Conservation (phyloP, 768 basidiomycete genomes). For the Cubamyces lactineus region DNA sequence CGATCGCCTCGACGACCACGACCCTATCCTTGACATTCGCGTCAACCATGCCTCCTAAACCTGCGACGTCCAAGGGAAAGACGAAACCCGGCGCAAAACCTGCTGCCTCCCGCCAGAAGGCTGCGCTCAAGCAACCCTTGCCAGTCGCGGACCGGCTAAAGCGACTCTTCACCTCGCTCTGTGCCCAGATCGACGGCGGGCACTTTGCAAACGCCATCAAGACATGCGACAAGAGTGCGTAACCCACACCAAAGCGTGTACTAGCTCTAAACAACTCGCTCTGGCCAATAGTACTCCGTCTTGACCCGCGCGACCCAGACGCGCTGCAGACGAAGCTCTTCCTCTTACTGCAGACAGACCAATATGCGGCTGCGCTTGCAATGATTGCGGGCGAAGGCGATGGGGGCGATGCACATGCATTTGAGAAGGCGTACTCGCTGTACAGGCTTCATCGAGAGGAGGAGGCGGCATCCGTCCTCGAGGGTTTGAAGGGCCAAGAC, state of each 20-base stretch:
- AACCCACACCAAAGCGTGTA: slow-evolving; percentile 25
- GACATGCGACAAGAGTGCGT: slow-evolving; percentile 90
- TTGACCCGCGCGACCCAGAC: slow-evolving; percentile 69
- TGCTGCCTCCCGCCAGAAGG: slow-evolving; percentile 9
- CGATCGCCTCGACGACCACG: background rate
- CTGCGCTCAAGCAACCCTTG: slow-evolving; percentile 34
- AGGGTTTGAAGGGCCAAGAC: slow-evolving; percentile 46
- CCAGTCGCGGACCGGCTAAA: slow-evolving; percentile 45
- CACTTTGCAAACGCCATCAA: slow-evolving; percentile 84
- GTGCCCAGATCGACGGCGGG: slow-evolving; percentile 89
- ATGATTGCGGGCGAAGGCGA: slow-evolving; percentile 35
- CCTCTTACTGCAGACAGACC: slow-evolving; percentile 84
- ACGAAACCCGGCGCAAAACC: background rate
- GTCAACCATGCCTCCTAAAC: slow-evolving; percentile 15
- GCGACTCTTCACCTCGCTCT: slow-evolving; percentile 75
- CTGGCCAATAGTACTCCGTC: slow-evolving; percentile 61
- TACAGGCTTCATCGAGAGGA: slow-evolving; percentile 81
- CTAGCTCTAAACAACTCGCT: slow-evolving; percentile 10
- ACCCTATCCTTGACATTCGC: background rate
- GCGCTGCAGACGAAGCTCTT: slow-evolving; percentile 86
- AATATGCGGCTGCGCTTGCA: slow-evolving; percentile 68
- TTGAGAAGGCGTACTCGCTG: slow-evolving; percentile 82
- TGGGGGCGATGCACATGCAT: slow-evolving; percentile 36
- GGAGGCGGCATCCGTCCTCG: slow-evolving; percentile 63
- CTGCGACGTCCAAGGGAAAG: background rate